phyloP scores from a whole-genome alignment of 2,329 filamentous ascomycete genomes.

The Penicillium nordicum region DNA sequence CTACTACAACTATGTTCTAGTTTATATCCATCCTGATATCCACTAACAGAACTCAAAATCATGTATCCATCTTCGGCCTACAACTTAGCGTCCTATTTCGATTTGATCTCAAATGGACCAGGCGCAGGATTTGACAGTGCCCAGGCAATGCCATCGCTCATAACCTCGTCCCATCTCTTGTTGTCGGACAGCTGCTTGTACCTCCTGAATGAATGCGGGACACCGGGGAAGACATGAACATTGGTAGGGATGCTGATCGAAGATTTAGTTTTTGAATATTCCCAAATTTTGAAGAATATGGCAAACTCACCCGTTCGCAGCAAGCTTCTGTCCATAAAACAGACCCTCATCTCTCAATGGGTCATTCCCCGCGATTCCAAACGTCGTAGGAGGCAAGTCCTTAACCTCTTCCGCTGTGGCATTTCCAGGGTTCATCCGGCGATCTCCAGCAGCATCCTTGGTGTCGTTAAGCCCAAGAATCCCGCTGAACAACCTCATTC shows the following conservation, averaged over 20 bases:
- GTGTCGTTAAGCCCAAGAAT: constrained; percentile 25
- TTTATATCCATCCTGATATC: background rate
- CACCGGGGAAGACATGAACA: constrained; percentile 49
- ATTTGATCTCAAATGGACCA: constrained; percentile 22
- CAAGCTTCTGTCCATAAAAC: constrained; percentile 45
- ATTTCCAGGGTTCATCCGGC: constrained; percentile 42
- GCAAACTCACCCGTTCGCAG: constrained; percentile 42
- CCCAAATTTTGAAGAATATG: background rate
- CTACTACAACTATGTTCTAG: background rate
- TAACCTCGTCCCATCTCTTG: constrained; percentile 31
- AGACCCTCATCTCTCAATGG: constrained; percentile 51
- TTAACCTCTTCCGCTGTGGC: constrained; percentile 31
- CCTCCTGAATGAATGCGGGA: constrained; percentile 52
- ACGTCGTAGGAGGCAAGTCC: constrained; percentile 45
- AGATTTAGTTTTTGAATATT: background rate
- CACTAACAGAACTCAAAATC: background rate
- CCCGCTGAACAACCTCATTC: constrained; percentile 34
- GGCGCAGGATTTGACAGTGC: constrained; percentile 22
- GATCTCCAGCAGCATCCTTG: constrained; percentile 28
- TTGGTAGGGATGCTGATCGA: constrained; percentile 48
- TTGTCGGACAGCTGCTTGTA: constrained; percentile 26
- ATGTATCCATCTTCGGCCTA: background rate
- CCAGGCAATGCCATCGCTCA: constrained; percentile 30
- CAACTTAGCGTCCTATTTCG: constrained; percentile 6
- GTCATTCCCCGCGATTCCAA: constrained; percentile 49